Base-by-base conservation (phyloP, 2,329 filamentous ascomycete species). In the Pseudogymnoascus sp. region DNA sequence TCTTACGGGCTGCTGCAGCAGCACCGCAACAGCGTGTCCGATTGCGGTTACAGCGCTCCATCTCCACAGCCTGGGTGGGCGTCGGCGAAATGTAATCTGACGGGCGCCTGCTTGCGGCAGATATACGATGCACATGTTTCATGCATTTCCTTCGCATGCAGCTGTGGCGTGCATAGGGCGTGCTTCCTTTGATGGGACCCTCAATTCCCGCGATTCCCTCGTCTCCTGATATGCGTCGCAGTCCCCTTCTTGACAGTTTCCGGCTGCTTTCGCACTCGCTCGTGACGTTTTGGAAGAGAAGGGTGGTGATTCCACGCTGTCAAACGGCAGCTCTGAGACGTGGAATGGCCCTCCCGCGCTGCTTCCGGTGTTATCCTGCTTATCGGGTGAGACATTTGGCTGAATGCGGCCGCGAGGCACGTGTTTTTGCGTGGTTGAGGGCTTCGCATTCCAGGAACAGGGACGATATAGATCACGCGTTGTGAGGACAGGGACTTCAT, bases 111-210 rank as follows among this genome's bases (percentile, higher is more conserved):
- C 28, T 55, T 33, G 49, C 28, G 49, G 49, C 49, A 55, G 49
- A 55, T 55, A 55, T 55, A 55, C 49, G 49, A 55, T 55, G 49
- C 28, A 35, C 49, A 55, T 55, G 49, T 55, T 55, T 55, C 49
- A 55, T 55, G 49, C 49, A 55, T 55, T 55, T 55, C n/a, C 49
- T 55, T 55, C 49, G 49, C 49, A 55, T 55, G 49, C 49, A 55
- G 49, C 49, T 22, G 28, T 55, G 49, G 49, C 49, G 28, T 55
- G 49, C 49, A 55, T 55, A 33, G 49, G 28, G 28, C 28, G 16
- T 52, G 49, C 45, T 30, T 55, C n/a, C 30, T 9, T 33, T 7
- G 25, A 55, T 5, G 49, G 42, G 16, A 30, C 49, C 49, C 28
- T 55, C 11, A 5, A 30, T 55, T 28, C 22, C 19, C 25, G 28